Evolutionary conservation across 2,329 filamentous ascomycete species (phyloP), one percentile per base, ranked within the genome.

Genomic region (Verticillium alfalfae): DNA sequence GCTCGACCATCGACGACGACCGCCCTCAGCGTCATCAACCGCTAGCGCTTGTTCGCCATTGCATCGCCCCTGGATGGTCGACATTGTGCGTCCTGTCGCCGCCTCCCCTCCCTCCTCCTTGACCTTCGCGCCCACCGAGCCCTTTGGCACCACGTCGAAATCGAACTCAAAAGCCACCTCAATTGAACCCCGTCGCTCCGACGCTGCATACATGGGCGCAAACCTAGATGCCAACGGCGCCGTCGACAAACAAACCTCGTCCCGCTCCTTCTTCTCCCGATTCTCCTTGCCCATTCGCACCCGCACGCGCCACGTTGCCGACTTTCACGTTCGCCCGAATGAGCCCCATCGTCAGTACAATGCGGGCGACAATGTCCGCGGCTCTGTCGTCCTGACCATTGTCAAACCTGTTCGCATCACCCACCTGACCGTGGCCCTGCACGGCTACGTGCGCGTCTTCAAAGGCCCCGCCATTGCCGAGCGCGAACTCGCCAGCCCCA

Each of bases 401-500:
- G 79, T 89, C 68, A 92, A 92, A 73, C 88, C 91, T 18, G 77
- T 92, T 64, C 84, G 90, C 67, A 86, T 95, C 69, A 94, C 91
- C 8, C 91, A 95, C 76, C 80, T 95, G 57, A 90, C 90, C 12
- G 88, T 94, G 65, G 85, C 87, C 63, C 78, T 95, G 60, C 89
- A 92, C 72, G 91, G 91, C 64, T 92, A 88, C 72, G 90, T 92
- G 61, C 88, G 91, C 70, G 90, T 93, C 56, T 91, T 87, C 77
- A 92, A 91, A 75, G 89, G 86, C 67, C 83, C 86, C 41, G 82
- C 82, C 57, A 81, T 83, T 60, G 77, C 79, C 64, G 83, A 83
- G 63, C 80, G 82, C 61, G 77, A 81, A 60, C 72, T 75, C 60
- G 68, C 76, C 65, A 78, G 79, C 56, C 76, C 78, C 6, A 71